phyloP scores from a whole-genome alignment of 2,329 filamentous ascomycete species.

The Juglanconis sp. region DNA sequence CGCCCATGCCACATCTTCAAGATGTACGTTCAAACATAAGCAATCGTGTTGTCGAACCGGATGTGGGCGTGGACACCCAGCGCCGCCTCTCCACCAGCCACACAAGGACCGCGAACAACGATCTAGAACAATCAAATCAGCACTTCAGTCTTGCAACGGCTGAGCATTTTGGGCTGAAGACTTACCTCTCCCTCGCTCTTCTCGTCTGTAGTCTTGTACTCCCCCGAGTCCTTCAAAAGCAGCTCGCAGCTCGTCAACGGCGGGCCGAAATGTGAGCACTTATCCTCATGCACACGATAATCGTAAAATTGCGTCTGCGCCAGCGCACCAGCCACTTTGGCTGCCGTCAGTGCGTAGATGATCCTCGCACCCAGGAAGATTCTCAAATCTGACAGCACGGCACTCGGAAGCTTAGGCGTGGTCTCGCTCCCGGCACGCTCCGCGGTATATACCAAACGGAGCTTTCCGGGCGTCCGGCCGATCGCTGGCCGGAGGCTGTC shows the following conservation, averaged over 20 bases:
- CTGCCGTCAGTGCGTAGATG: constrained; percentile 78
- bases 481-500: constrained; percentile 56
- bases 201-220: constrained; percentile 62
- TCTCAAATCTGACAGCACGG: constrained; percentile 74
- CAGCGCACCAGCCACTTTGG: constrained; percentile 85
- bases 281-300: constrained; percentile 60
- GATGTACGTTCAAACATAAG: constrained; percentile 40
- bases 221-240: constrained; percentile 61
- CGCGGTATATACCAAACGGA: constrained; percentile 78
- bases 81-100: constrained; percentile 63
- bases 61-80: constrained; percentile 65
- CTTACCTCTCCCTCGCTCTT: constrained; percentile 62
- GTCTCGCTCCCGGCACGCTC: constrained; percentile 63
- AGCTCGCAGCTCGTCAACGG: constrained; percentile 79
- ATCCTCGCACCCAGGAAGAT: constrained; percentile 77
- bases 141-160: neutral
- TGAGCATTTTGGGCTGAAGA: constrained; percentile 4
- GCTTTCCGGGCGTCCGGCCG: constrained; percentile 64
- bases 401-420: constrained; percentile 62
- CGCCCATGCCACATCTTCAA: neutral
- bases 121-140: constrained; percentile 46
- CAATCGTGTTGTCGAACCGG: constrained; percentile 69
- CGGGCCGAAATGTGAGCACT: constrained; percentile 71
- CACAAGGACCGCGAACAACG: constrained; percentile 68
- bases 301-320: constrained; percentile 85